Percentiles rank a stretch among this genome's conserved stretches.
These are phyloP conservation scores for Eimeria tenella DNA, from an alignment of 169 alveolate genomes.

Conservation along the genomic window DNA sequence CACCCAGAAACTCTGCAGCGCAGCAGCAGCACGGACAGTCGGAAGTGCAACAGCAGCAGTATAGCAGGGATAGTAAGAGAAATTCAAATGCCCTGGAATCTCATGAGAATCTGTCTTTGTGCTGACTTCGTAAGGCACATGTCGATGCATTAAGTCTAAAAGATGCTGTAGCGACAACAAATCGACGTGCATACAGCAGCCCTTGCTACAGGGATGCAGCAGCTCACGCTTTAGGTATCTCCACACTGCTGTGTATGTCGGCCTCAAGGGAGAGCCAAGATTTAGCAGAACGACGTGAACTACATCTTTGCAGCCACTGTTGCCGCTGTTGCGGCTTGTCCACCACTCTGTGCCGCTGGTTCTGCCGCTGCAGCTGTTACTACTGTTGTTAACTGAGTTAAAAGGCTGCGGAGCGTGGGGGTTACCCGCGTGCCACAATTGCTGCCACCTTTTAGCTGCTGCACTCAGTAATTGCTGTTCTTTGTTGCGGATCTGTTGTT, in stretches of 20 bases:
- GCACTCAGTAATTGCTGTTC: conserved; percentile 37
- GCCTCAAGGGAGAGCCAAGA: conserved; percentile 63
- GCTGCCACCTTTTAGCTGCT: conserved; percentile 14
- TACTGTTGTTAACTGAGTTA: neutral
- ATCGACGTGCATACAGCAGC: neutral
- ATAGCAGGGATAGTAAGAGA: neutral
- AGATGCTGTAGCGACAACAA: neutral
- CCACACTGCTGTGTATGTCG: conserved; percentile 67
- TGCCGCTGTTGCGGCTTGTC: neutral
- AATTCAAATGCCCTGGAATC: neutral
- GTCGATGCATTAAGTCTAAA: neutral
- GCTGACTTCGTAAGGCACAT: no score
- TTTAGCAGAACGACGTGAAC: conserved; percentile 57
- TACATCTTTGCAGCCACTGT: conserved; percentile 41
- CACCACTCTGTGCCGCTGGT: neutral
- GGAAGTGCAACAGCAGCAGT: neutral
- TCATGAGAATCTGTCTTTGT: no score
- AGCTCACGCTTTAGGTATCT: conserved; percentile 57
- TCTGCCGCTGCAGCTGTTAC: neutral
- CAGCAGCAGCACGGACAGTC: neutral
- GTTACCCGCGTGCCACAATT: conserved; percentile 8
- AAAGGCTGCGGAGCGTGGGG: conserved; percentile 30
- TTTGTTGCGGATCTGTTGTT: neutral
- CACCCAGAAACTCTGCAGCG: conserved; percentile 82
- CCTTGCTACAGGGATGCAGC: neutral